phyloP scores from a whole-genome alignment of 306 rosid genomes.

The Ochetophila trinervis region DNA sequence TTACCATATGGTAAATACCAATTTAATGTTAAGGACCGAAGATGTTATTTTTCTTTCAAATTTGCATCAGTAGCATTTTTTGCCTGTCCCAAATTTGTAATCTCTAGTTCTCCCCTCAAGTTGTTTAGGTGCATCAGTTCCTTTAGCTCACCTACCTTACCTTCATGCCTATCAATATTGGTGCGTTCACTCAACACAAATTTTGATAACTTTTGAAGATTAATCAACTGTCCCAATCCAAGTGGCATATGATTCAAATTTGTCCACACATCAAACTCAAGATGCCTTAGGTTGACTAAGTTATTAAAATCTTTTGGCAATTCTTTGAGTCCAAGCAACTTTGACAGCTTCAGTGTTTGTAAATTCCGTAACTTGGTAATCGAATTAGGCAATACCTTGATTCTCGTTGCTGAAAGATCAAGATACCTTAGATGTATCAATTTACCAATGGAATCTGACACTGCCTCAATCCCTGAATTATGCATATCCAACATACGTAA shows the following conservation, averaged over 20 bases:
- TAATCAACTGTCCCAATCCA: neutral
- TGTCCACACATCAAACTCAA: neutral
- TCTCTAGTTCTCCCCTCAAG: neutral
- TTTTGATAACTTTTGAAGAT: neutral
- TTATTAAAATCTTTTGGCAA: conserved; percentile 1
- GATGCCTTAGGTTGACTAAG: conserved; percentile 2
- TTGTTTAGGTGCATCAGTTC: neutral
- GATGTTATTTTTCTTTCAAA: neutral
- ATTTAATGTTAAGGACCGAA: neutral
- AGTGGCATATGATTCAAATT: conserved; percentile 3
- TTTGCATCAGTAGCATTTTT: neutral
- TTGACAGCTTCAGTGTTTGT: neutral
- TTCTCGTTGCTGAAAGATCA: neutral
- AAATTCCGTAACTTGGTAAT: neutral
- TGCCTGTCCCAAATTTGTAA: neutral
- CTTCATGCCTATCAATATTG: too few relatives aligned
- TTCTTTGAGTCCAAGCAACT: neutral
- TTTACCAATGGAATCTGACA: neutral
- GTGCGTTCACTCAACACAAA: neutral
- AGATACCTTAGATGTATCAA: conserved; percentile 11
- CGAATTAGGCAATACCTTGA: neutral
- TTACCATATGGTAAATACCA: neutral
- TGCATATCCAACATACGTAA: neutral
- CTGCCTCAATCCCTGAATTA: neutral
- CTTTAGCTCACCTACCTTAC: neutral